Evolutionary conservation across 164 flowering plant genomes (phyloP), one percentile per base, ranked within the genome.

Genomic region (Magnolia kwangsiensis): DNA sequence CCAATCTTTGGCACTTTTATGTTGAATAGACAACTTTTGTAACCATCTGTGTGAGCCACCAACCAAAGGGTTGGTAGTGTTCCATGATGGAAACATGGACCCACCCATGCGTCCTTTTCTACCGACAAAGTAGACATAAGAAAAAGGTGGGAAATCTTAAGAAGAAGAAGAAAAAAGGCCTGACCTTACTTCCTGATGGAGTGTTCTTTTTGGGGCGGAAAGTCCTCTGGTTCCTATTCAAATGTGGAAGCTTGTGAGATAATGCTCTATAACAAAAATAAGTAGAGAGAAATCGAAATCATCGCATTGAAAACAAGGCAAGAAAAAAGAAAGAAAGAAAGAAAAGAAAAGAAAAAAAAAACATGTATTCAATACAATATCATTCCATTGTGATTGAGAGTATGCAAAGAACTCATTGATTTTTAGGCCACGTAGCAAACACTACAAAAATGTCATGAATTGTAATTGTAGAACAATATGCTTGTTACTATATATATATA

Each of bases 121-220:
- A 11, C 18, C 7, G 2, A 29, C 8, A 18, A 24, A 3, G 10
- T 4, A 29, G 37, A 7, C 45, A 27, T 27, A 70, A 50, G 23
- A 69, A 19, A 69, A 3, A 1, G 68, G 10, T n/a, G 13, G 18
- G 14, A 72, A n/a, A 20, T 0, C 65, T 72, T 50, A 0, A 20
- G 23, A 49, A 9, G 0, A 51, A 61, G 45, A n/a, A 14, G 31
- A 2, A 71, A 55, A 20, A 75, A 69, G 73, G 4, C 64, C 83
- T 21, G 20, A 89, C 92, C 91, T 87, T 88, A 68, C 85, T 88
- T 75, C 92, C 92, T 7, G 92, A 86, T 13, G 89, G 90, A 66
- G 91, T 84, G 78, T 79, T 89, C 82, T 89, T 90, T 75, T 89
- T 89, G 0, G 92, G 92, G 10, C 94, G 89, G 82, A 90, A 90